Evolutionary conservation across 768 basidiomycete species (phyloP), one percentile per base, ranked within the genome.

Genomic region (Russula dissimulans): DNA sequence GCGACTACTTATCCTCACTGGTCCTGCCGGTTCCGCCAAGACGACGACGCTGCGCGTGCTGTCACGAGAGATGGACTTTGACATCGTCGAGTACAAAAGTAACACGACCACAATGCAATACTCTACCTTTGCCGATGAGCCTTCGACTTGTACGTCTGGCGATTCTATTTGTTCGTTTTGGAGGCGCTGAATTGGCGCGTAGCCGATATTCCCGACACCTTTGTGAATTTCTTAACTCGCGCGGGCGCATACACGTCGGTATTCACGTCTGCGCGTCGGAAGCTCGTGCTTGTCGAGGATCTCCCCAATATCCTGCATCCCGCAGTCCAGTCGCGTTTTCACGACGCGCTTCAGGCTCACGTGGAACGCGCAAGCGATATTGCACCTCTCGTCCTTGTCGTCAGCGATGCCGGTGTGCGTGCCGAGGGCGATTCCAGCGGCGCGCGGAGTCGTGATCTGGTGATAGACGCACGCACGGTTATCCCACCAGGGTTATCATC

Each of bases 1-100:
- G 90, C 80, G 93, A 48, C 83, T 99, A 32, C 79, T 98, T 7
- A 82, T 83, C 0, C 73, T 99, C 11, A 89, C 89, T 3, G 95
- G 95, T 1, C 91, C 92, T 0, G 86, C 95, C 8, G 95, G 95
- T 1, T 82, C 85, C 0, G 95, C 84, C 0, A 99, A 99, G 76
- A 97, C 95, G 0, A 81, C 93, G 0, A 91, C 91, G 0, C 65
- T 98, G 3, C 81, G 82, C 31, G 80, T 93, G 2, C 74, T 99
- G 22, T 78, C 90, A 0, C 74, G 73, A 15, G 91, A 95, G 67
- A 72, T 95, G 66, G 82, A 78, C 2, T 83, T 90, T 55, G 87
- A 94, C 52, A 78, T 97, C 39, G 68, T 92, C 26, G 95, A 99
- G 69, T 97, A 53, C 45, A 62, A 48, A 45, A 52, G 42, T 5